These are phyloP conservation scores for Neurospora sp. DNA, from an alignment of 495 filamentous ascomycete species.

Conservation along the genomic window DNA sequence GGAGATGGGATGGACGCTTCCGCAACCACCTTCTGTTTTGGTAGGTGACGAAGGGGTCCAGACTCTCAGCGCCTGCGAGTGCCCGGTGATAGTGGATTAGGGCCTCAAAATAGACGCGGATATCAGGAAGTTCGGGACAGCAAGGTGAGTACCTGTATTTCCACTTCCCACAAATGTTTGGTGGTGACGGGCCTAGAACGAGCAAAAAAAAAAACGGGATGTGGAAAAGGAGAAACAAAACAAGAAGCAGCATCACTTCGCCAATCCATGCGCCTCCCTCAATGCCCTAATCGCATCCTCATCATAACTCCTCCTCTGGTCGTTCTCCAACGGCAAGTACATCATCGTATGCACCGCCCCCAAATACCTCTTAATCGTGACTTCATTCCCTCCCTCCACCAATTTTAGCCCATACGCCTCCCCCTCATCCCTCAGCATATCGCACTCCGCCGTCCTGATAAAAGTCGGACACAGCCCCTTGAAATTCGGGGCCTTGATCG, in stretches of 20 bases:
- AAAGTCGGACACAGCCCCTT: constrained; percentile 33
- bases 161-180: neutral
- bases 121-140: neutral
- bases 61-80: neutral
- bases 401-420: constrained; percentile 41
- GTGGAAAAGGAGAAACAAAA: neutral
- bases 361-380: constrained; percentile 35
- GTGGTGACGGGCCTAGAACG: neutral
- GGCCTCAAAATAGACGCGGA: neutral
- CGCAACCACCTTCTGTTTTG: neutral
- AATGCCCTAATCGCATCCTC: constrained; percentile 22
- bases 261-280: constrained; percentile 21
- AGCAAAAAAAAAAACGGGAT: no score
- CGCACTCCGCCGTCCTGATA: constrained; percentile 38
- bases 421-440: constrained; percentile 43
- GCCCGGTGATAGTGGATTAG: neutral
- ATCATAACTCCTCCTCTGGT: constrained; percentile 25
- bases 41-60: neutral
- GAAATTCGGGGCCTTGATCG: constrained; percentile 34
- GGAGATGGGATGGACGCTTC: neutral
- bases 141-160: neutral
- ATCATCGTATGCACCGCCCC: constrained; percentile 42
- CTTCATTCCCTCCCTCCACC: constrained; percentile 35
- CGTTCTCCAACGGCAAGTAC: constrained; percentile 26
- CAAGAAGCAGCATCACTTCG: neutral